These are phyloP conservation scores for Boletus coffeatus DNA, from an alignment of 1,284 basidiomycete species.

Conservation along the genomic window DNA sequence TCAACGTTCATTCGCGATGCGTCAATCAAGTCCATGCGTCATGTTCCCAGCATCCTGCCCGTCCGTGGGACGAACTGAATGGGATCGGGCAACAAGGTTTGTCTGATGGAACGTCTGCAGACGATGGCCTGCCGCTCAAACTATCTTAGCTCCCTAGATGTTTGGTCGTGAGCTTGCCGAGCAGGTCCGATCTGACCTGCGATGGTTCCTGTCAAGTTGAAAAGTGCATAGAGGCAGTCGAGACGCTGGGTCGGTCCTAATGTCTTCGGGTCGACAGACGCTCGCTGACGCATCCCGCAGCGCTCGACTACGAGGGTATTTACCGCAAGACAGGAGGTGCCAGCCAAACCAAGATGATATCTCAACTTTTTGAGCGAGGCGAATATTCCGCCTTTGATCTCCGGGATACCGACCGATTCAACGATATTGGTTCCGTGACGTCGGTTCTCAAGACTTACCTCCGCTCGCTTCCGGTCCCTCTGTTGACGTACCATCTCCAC, in stretches of 20 bases:
- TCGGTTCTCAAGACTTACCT: conserved; percentile 98
- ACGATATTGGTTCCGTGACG: conserved; percentile 95
- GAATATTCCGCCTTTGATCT: conserved; percentile 88
- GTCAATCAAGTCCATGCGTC: conserved; percentile 51
- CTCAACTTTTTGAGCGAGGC: conserved; percentile 91
- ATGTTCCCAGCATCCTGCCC: conserved; percentile 47
- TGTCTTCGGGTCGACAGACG: neutral
- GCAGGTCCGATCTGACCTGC: conserved; percentile 74
- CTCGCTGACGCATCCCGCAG: conserved; percentile 32
- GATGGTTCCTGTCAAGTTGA: conserved; percentile 82
- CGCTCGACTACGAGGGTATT: conserved; percentile 92
- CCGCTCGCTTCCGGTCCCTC: conserved; percentile 83
- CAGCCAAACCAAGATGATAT: conserved; percentile 89
- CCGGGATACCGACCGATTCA: conserved; percentile 83
- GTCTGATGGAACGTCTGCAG: conserved; percentile 10
- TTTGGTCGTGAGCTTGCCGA: conserved; percentile 86
- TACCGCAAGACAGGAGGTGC: conserved; percentile 97
- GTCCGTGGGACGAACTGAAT: conserved; percentile 33
- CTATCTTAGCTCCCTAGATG: conserved; percentile 71
- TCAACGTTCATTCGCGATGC: conserved; percentile 73
- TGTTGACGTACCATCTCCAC: conserved; percentile 89
- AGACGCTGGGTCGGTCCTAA: conserved; percentile 61
- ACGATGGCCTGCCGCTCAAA: conserved; percentile 7
- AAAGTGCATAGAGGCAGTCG: conserved; percentile 93
- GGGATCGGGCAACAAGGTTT: conserved; percentile 20